Evolutionary conservation across 306 rosid species (phyloP).

Genomic region (Dryas alaskensis): DNA sequence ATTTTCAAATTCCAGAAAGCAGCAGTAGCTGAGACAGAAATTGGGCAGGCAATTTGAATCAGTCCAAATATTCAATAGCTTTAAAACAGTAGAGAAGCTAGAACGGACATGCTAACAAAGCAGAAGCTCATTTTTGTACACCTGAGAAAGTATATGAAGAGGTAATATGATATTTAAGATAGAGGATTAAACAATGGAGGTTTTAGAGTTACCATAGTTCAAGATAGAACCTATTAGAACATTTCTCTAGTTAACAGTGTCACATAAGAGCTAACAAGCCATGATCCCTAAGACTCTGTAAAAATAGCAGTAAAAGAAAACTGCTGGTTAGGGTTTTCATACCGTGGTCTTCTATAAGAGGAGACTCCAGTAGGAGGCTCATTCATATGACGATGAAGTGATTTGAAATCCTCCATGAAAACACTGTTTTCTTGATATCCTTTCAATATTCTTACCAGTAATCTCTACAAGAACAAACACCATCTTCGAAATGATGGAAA

Average conservation of each 20-base stretch:
- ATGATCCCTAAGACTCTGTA: neutral
- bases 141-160: neutral
- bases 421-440: neutral
- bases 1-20: neutral
- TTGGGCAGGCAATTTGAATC: neutral
- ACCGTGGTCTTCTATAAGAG: neutral
- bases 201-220: neutral
- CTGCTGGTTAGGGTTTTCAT: neutral
- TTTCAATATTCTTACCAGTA: constrained; percentile 49
- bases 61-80: neutral
- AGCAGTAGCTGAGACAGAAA: neutral
- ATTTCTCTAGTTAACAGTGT: neutral
- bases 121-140: too few relatives aligned
- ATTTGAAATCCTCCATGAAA: neutral
- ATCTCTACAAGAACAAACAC: constrained; percentile 73
- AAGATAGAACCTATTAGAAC: neutral
- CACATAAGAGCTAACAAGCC: neutral
- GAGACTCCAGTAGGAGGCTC: neutral
- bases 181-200: neutral
- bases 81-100: neutral
- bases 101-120: neutral
- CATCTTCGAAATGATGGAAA: constrained; percentile 79
- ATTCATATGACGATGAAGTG: neutral
- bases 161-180: neutral
- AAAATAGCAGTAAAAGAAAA: neutral